Evolutionary conservation across 192 early-diverging fungal species (phyloP).

Genomic region (Dissophora globulifera): DNA sequence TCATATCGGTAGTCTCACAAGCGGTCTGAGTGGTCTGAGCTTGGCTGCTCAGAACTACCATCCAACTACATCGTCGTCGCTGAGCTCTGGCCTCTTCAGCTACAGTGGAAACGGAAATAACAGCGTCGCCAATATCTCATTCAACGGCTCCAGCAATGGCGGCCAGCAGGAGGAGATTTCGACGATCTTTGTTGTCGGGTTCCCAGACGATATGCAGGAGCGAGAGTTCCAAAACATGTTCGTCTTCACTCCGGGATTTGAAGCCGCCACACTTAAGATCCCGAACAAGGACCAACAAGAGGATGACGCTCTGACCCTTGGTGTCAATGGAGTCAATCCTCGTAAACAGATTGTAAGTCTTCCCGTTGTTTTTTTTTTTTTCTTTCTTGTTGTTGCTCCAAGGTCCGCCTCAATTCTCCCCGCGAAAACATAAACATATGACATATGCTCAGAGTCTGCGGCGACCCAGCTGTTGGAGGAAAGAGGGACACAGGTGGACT

Average conservation of each 20-base stretch:
- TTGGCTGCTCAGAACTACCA: slow-evolving; percentile 21
- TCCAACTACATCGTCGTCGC: slow-evolving; percentile 21
- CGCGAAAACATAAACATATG: too few species aligned
- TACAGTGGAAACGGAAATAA: slow-evolving; percentile 8
- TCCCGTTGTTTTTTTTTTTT: not conserved
- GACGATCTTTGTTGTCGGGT: slow-evolving; percentile 99
- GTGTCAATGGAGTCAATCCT: slow-evolving; percentile 62
- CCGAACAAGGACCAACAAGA: slow-evolving; percentile 76
- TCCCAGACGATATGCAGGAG: slow-evolving; percentile 99
- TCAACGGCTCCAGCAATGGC: slow-evolving; percentile 18
- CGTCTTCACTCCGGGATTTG: slow-evolving; percentile 96
- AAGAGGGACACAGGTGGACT: too few species aligned
- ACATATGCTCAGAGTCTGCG: too few species aligned
- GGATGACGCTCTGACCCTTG: slow-evolving; percentile 56
- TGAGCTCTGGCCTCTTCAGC: slow-evolving; percentile 39
- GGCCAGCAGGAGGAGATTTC: slow-evolving; percentile 86
- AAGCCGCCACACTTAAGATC: slow-evolving; percentile 95
- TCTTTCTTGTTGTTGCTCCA: not conserved
- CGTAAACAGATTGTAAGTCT: slow-evolving; percentile 91
- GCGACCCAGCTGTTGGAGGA: too few species aligned
- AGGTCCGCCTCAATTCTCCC: too few species aligned
- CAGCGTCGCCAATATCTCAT: not conserved
- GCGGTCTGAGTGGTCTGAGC: slow-evolving; percentile 31
- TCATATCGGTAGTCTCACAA: slow-evolving; percentile 49
- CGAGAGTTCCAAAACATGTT: slow-evolving; percentile 99